These are phyloP conservation scores for Micromonas pusilla DNA, from an alignment of 139 green algal species.

Conservation along the genomic window DNA sequence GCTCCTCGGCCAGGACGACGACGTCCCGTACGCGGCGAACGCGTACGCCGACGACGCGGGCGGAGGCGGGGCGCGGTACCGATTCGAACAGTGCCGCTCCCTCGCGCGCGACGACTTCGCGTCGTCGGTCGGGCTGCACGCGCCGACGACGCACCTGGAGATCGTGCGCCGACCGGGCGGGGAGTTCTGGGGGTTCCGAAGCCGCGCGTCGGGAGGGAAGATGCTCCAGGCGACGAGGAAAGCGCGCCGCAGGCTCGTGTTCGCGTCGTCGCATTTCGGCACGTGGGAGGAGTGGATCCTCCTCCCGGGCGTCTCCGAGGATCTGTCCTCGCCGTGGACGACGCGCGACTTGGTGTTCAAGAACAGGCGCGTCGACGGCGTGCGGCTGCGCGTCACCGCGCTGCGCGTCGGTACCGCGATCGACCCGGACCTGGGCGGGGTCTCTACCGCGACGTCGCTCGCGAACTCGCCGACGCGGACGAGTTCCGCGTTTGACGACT, in stretches of 20 bases:
- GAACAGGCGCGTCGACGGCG: neutral
- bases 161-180: neutral
- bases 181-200: neutral
- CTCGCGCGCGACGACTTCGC: too few relatives aligned
- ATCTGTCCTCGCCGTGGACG: neutral
- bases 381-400: neutral
- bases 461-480: too few relatives aligned
- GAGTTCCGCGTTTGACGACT: too few relatives aligned
- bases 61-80: neutral
- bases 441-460: too few relatives aligned
- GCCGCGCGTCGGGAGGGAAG: neutral
- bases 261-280: neutral
- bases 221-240: constrained; percentile 9
- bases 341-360: neutral
- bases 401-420: neutral
- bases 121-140: neutral
- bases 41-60: neutral
- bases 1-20: neutral
- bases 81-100: too few relatives aligned
- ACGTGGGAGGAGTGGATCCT: constrained; percentile 19
- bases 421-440: too few relatives aligned
- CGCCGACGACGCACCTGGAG: neutral
- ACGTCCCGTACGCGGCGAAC: neutral
- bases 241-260: neutral
- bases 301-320: neutral